Base-by-base conservation (phyloP, 345 rosid genomes). In the Reutealis trisperma region DNA sequence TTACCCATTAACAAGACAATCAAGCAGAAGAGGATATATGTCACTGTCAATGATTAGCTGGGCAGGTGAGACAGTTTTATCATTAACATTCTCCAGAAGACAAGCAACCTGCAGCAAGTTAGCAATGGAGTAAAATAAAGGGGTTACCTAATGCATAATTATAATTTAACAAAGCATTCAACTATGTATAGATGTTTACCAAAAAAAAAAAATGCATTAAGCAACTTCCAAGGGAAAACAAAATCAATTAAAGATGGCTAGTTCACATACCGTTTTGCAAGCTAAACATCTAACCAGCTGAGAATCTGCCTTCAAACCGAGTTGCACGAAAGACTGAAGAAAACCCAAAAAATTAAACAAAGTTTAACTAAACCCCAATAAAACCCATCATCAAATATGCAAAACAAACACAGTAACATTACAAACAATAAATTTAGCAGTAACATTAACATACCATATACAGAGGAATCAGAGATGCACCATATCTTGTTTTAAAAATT, bases 11-110 rank as follows among this genome's bases (percentile, higher is more conserved):
- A 88, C 32, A 45, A 93, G 84, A 70, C 91, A 89, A 49, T 89
- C 94, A 51, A 95, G 96, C 71, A 93, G 77, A 73, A 90, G 94
- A 18, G 92, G 98, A 84, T 95, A 89, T 25, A 93, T 72, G 61
- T 83, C 87, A 82, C 82, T 75, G 70, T 84, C 92, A 66, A 80
- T 77, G 66, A 92, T 78, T 4, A 93, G 83, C 84, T 80, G 88
- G 71, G 78, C 83, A 71, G 93, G 81, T n/a, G 84, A 85, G 16
- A 82, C 72, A 66, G 86, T 84, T 27, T 71, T 77, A 49, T 80
- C 87, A 70, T 78, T 79, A 13, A 75, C 70, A 82, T 87, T 82
- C 81, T 87, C 96, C 85, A 87, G 74, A 77, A 95, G 90, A 87
- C 69, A 78, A 61, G 87, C 77, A 75, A 93, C 90, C 99, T 95